These are phyloP conservation scores for Nitzschia palea DNA, from an alignment of 108 stramenopile genomes.

Conservation along the genomic window DNA sequence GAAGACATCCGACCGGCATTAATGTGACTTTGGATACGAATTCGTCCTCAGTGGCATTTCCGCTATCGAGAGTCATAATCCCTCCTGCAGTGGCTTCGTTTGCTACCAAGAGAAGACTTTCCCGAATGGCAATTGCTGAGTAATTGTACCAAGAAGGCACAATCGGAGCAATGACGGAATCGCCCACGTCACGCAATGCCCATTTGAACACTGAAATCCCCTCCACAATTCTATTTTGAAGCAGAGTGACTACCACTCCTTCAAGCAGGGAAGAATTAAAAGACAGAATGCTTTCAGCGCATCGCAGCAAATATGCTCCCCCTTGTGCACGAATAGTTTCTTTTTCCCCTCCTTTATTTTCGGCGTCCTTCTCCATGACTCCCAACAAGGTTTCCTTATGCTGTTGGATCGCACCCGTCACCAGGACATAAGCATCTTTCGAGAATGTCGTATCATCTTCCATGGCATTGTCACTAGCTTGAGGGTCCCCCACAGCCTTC, in stretches of 20 bases:
- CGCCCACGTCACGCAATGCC: slow-evolving; percentile 46
- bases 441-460: slow-evolving; percentile 43
- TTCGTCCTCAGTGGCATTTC: slow-evolving; percentile 27
- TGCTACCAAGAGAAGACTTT: slow-evolving; percentile 43
- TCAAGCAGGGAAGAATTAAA: slow-evolving; percentile 29
- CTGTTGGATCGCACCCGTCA: slow-evolving; percentile 39
- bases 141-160: slow-evolving; percentile 53
- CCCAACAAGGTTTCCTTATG: slow-evolving; percentile 50
- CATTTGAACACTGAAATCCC: slow-evolving; percentile 49
- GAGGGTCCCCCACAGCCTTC: slow-evolving; percentile 21
- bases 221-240: slow-evolving; percentile 43
- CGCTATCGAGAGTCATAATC: slow-evolving; percentile 29
- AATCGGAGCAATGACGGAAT: neutral
- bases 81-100: slow-evolving; percentile 40
- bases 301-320: slow-evolving; percentile 42
- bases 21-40: slow-evolving; percentile 16
- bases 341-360: slow-evolving; percentile 41
- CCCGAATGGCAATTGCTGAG: slow-evolving; percentile 41
- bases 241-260: slow-evolving; percentile 39
- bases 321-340: slow-evolving; percentile 44
- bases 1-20: slow-evolving; percentile 27
- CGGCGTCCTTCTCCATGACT: slow-evolving; percentile 55
- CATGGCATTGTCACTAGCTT: slow-evolving; percentile 31
- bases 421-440: slow-evolving; percentile 37
- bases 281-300: slow-evolving; percentile 33